phyloP scores from a whole-genome alignment of 2,329 filamentous ascomycete genomes.

The Colletotrichum sp. region DNA sequence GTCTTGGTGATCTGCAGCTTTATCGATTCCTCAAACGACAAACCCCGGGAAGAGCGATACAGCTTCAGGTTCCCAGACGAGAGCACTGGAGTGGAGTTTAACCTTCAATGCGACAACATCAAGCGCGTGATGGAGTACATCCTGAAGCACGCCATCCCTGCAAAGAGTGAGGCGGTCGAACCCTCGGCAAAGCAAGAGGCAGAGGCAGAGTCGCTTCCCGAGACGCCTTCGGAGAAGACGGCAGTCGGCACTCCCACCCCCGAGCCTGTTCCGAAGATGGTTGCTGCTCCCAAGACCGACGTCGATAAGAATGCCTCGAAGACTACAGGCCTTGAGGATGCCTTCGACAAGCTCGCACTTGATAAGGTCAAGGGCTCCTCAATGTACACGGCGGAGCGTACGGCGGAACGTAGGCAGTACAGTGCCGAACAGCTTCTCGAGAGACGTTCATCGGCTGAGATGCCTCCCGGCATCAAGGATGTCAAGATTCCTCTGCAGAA shows the following conservation, averaged over 20 bases:
- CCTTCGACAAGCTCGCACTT: conserved; percentile 1
- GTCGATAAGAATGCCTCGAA: neutral
- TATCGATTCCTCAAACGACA: neutral
- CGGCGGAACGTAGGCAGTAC: neutral
- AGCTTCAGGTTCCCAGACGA: neutral
- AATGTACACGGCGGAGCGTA: conserved; percentile 3
- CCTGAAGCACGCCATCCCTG: neutral
- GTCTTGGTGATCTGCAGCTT: neutral
- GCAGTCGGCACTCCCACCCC: neutral
- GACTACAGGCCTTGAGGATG: neutral
- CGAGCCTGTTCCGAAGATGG: neutral
- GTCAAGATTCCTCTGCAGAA: neutral
- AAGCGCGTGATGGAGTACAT: neutral
- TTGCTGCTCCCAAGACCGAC: neutral
- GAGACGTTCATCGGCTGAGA: neutral
- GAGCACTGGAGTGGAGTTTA: neutral
- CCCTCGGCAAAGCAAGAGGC: neutral
- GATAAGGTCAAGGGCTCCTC: neutral
- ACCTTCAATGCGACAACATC: neutral
- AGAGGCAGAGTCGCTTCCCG: neutral
- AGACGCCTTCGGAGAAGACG: neutral
- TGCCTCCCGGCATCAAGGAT: neutral
- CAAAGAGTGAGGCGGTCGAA: neutral
- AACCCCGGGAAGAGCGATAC: neutral
- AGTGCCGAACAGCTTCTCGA: neutral